Evolutionary conservation across 306 rosid species (phyloP).

Genomic region (Leucaena leucocephala): DNA sequence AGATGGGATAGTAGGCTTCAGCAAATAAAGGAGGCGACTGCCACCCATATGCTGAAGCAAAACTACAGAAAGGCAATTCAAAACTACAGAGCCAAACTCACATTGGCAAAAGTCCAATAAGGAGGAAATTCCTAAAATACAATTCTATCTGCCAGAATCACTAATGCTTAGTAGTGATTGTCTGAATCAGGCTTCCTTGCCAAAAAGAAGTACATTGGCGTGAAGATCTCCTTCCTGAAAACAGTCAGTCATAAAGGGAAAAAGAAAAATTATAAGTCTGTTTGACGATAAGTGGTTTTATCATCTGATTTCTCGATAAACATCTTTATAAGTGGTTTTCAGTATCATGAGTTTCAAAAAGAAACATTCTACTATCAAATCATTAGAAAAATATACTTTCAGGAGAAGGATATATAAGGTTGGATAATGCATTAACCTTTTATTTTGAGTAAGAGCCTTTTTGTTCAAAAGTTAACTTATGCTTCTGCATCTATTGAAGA

Average conservation of each 20-base stretch:
- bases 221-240: constrained; percentile 81
- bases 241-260: neutral
- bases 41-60: constrained; percentile 12
- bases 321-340: neutral
- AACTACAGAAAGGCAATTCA: neutral
- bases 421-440: neutral
- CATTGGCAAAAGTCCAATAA: constrained; percentile 18
- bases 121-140: neutral
- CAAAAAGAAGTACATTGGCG: constrained; percentile 87
- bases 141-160: neutral
- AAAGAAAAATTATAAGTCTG: neutral
- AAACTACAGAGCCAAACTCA: neutral
- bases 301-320: no score
- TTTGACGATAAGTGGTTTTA: no score
- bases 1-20: neutral
- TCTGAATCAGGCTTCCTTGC: constrained; percentile 65
- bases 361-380: neutral
- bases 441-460: neutral
- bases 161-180: constrained; percentile 28
- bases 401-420: neutral
- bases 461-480: neutral
- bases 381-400: neutral
- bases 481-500: neutral
- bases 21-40: neutral
- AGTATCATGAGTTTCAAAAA: neutral